Base-by-base conservation (phyloP, 345 rosid species). In the Euphorbia lathyris region DNA sequence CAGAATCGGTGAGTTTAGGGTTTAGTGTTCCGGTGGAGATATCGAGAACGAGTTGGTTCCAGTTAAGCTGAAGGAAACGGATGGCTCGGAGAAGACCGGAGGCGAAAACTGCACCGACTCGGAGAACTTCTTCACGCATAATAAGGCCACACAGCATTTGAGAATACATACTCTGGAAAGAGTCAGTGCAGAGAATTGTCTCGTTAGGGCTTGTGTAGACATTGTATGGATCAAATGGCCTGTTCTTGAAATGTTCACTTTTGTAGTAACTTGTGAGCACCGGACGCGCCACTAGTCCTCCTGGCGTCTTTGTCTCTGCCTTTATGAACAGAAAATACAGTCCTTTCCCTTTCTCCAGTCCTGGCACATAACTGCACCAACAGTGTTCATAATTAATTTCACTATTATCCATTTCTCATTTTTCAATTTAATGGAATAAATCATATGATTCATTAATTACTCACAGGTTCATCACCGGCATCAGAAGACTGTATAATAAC, bases 381-480 rank as follows among this genome's bases (percentile, higher is more conserved):
- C 30, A 56, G 11, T n/a, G 4, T 1, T 2, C 1, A 14, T 7
- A 45, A 13, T 14, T 45, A 7, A 11, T 34, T 45, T 13, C 11
- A 45, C 11, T 12, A 40, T 40, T 40, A 9, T 2, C 6, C 9
- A 5, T 5, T 14, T 14, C 5, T 45, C 12, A 11, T 45, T 45
- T 45, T 12, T 4, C 8, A 19, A 57, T 26, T 29, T 57, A 0
- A 51, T 51, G 20, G 16, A 48, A 3, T n/a, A n/a, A n/a, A n/a
- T n/a, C n/a, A n/a, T n/a, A n/a, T 34, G 16, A 14, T n/a, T 53
- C 22, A 7, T 1, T 22, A 27, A 40, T 58, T 50, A 83, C 93
- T 74, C 81, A 95, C 97, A 95, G 87, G 83, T 95, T 95, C 99
- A 95, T 95, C 26, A 95, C 97, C 23, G 99, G 99, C 93, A 87